Conservation (phyloP, 2,329 filamentous ascomycete species). For the Cytospora paraplurivora region DNA sequence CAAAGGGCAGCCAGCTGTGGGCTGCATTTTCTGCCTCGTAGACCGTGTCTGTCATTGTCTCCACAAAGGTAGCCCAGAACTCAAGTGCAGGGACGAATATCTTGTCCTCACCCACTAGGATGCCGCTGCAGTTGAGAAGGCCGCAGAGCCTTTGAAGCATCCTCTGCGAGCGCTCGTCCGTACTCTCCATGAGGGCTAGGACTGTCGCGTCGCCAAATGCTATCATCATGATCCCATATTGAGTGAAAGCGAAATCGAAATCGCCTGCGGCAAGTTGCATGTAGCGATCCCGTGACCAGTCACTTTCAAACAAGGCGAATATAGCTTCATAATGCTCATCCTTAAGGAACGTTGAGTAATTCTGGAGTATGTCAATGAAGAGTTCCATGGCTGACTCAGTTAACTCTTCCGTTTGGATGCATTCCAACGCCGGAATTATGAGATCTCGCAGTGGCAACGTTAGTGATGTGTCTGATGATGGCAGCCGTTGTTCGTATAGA, state of each 20-base stretch:
- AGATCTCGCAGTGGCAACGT: conserved; percentile 62
- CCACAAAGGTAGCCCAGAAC: conserved; percentile 79
- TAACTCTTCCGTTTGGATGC: conserved; percentile 59
- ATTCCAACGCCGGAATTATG: conserved; percentile 60
- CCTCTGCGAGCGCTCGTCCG: conserved; percentile 51
- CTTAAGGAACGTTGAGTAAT: conserved; percentile 65
- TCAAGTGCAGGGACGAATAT: conserved; percentile 75
- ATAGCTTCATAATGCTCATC: conserved; percentile 60
- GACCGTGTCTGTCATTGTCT: conserved; percentile 63
- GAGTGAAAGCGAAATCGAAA: conserved; percentile 64
- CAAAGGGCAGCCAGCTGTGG: conserved; percentile 58
- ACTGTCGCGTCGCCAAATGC: conserved; percentile 70
- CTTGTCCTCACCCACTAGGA: conserved; percentile 71
- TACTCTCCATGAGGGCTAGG: conserved; percentile 57
- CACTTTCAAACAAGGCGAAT: conserved; percentile 60
- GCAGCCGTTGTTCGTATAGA: conserved; percentile 68
- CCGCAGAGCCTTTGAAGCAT: conserved; percentile 63
- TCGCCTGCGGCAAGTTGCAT: conserved; percentile 59
- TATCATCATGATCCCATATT: conserved; percentile 67
- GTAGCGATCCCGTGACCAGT: conserved; percentile 61
- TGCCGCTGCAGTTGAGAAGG: conserved; percentile 66
- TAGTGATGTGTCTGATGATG: conserved; percentile 58
- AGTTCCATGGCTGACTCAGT: conserved; percentile 65
- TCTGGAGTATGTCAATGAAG: conserved; percentile 65
- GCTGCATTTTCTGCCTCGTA: conserved; percentile 52